A percentile compares a stretch with the other conserved stretches of the same genome.
These are phyloP conservation scores for Chamaecyparis obtusa DNA, from an alignment of 75 land plant genomes.

Conservation along the genomic window DNA sequence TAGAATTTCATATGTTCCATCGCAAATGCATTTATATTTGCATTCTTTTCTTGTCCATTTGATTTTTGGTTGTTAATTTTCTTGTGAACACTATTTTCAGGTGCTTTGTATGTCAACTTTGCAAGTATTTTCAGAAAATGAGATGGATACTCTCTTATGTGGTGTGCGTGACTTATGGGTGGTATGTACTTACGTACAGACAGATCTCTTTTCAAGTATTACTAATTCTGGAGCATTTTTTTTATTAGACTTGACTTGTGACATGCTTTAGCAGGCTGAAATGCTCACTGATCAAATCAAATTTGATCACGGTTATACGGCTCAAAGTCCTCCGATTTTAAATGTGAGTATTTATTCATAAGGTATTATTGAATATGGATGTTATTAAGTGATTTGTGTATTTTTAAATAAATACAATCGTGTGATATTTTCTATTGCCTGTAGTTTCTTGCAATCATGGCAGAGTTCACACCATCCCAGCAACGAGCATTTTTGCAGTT, in stretches of 20 bases:
- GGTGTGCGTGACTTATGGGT: constrained; percentile 57
- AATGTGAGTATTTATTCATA: constrained; percentile 37
- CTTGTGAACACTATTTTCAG: constrained; percentile 25
- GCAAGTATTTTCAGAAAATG: constrained; percentile 63
- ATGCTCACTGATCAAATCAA: constrained; percentile 47
- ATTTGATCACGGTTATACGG: constrained; percentile 80
- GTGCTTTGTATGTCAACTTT: constrained; percentile 55
- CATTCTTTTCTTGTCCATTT: background rate
- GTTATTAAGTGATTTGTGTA: background rate
- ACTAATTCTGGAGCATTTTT: constrained; percentile 21
- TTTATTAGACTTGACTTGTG: background rate
- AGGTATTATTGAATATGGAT: background rate
- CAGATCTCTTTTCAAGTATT: background rate
- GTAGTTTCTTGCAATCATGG: constrained; percentile 71
- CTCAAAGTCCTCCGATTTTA: constrained; percentile 51
- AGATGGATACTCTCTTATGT: constrained; percentile 60
- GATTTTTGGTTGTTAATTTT: background rate
- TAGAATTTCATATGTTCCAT: background rate
- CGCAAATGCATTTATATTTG: background rate
- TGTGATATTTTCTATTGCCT: background rate
- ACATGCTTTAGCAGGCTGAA: constrained; percentile 19
- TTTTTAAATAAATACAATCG: background rate
- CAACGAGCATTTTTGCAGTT: constrained; percentile 72
- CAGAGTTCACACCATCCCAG: constrained; percentile 25
- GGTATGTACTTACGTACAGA: constrained; percentile 24